Conservation (phyloP, 352 stramenopile genomes). For the Pythium rhizo-oryzae region DNA sequence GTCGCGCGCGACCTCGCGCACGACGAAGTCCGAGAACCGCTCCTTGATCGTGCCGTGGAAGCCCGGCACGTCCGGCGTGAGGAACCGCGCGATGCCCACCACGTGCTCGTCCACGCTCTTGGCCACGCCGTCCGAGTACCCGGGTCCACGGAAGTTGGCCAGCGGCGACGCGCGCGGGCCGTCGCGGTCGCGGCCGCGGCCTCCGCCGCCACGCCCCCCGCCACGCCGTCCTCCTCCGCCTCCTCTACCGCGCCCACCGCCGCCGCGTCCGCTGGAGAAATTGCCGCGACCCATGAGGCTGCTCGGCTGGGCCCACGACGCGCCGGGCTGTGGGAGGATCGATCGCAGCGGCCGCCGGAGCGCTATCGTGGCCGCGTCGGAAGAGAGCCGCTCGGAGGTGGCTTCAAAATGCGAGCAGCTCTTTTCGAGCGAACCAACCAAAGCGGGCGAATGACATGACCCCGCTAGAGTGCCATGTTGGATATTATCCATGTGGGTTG, state of each 20-base stretch:
- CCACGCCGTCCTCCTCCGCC: too few species aligned
- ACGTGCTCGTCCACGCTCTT: constrained; percentile 45
- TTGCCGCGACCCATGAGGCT: constrained; percentile 11
- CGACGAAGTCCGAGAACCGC: constrained; percentile 71
- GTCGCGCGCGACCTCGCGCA: constrained; percentile 49
- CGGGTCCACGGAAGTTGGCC: neutral
- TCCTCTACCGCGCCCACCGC: too few species aligned
- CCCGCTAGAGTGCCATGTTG: neutral
- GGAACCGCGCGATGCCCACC: constrained; percentile 44
- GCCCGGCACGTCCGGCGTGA: constrained; percentile 32
- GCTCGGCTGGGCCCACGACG: neutral
- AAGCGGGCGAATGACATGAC: neutral
- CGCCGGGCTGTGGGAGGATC: neutral
- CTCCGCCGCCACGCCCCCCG: constrained; percentile 21
- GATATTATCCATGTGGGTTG: neutral
- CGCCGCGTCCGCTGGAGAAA: constrained; percentile 11
- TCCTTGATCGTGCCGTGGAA: constrained; percentile 66
- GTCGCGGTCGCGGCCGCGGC: constrained; percentile 23
- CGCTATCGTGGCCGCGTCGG: constrained; percentile 1
- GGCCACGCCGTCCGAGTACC: constrained; percentile 45
- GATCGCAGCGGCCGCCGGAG: constrained; percentile 1
- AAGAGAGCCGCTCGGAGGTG: neutral
- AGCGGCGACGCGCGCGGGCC: neutral
- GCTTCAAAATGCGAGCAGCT: neutral
- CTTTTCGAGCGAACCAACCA: constrained; percentile 13